A percentile compares a stretch with the other conserved stretches of the same genome.
These are phyloP conservation scores for Plasmodium reichenowi DNA, from an alignment of 169 alveolate species.

Conservation along the genomic window DNA sequence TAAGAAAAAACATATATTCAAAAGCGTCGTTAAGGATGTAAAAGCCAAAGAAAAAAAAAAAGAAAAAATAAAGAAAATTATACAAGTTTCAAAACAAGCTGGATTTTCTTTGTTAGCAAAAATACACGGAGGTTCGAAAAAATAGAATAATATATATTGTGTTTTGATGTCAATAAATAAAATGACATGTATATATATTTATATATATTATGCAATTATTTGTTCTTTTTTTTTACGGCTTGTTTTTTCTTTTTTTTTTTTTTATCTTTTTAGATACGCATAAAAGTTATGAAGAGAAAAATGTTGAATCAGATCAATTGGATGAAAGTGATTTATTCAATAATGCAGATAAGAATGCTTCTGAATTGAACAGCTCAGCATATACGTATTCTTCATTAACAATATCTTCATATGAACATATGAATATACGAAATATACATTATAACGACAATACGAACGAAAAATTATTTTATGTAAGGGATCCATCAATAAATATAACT, in stretches of 20 bases:
- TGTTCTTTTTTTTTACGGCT: background rate
- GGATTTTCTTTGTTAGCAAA: slow-evolving; percentile 50
- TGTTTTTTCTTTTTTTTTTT: background rate
- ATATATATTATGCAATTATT: background rate
- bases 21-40: background rate
- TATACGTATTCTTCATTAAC: slow-evolving; percentile 71
- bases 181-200: background rate
- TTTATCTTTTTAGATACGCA: background rate
- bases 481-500: slow-evolving; percentile 51
- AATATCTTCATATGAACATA: slow-evolving; percentile 32
- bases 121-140: slow-evolving; percentile 34
- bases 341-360: slow-evolving; percentile 5
- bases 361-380: slow-evolving; percentile 51
- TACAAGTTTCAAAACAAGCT: slow-evolving; percentile 18
- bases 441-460: slow-evolving; percentile 53
- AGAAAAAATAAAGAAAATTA: slow-evolving; percentile 21
- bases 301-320: slow-evolving; percentile 3
- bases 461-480: slow-evolving; percentile 43
- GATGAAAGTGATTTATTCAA: slow-evolving; percentile 48
- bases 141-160: background rate
- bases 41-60: slow-evolving; percentile 17
- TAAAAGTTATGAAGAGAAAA: slow-evolving; percentile 13
- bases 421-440: slow-evolving; percentile 27
- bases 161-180: background rate
- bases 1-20: slow-evolving; percentile 38